Evolutionary conservation across 495 filamentous ascomycete species (phyloP).

Genomic region (Neurospora intermedia): DNA sequence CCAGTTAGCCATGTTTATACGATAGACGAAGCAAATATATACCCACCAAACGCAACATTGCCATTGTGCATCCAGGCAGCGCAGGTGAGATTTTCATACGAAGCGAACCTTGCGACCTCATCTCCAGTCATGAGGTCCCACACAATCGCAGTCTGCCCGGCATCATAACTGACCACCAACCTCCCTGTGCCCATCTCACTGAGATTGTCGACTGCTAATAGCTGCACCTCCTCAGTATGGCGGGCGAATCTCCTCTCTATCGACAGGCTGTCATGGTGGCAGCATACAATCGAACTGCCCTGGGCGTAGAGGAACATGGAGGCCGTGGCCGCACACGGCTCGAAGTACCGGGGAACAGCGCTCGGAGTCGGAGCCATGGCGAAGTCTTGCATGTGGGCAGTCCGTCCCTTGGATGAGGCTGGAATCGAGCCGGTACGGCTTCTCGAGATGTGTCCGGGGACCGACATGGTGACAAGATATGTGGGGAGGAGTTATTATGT

Average conservation of each 20-base stretch:
- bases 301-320: constrained; percentile 82
- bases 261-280: constrained; percentile 84
- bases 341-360: constrained; percentile 45
- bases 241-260: constrained; percentile 79
- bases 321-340: constrained; percentile 77
- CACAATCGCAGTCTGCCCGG: constrained; percentile 82
- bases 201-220: constrained; percentile 83
- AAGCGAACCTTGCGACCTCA: constrained; percentile 79
- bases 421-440: constrained; percentile 48
- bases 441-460: constrained; percentile 36
- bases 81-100: constrained; percentile 74
- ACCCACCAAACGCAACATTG: constrained; percentile 88
- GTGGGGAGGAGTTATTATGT: constrained; percentile 3
- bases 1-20: constrained; percentile 9
- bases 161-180: constrained; percentile 87
- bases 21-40: neutral
- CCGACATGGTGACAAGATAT: constrained; percentile 33
- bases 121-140: constrained; percentile 94
- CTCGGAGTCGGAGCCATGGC: constrained; percentile 43
- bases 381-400: constrained; percentile 32
- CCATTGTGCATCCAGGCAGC: constrained; percentile 97
- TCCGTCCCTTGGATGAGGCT: constrained; percentile 33
- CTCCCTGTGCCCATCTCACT: constrained; percentile 80
- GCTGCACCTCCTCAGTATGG: constrained; percentile 70
- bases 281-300: constrained; percentile 63